Conservation (phyloP, 1,284 basidiomycete genomes). For the Ceratobasidium sp. region DNA sequence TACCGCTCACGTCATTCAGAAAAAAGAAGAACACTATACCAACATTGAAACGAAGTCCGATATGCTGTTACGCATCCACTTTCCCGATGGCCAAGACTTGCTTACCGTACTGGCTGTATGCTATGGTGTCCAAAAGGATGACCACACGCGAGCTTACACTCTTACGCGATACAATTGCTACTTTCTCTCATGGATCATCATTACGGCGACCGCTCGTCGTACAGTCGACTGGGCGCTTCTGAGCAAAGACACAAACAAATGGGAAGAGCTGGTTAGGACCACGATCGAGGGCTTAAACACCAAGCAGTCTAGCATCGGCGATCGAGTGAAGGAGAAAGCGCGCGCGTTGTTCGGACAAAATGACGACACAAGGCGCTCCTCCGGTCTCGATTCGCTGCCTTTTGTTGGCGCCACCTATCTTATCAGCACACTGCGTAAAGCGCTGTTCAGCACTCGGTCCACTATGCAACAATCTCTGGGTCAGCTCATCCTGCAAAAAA, state of each 20-base stretch:
- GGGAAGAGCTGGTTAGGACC: constrained; percentile 22
- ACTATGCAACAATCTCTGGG: constrained; percentile 12
- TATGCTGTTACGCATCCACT: constrained; percentile 12
- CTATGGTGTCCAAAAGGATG: constrained; percentile 26
- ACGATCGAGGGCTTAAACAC: constrained; percentile 16
- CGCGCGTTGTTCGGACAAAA: neutral
- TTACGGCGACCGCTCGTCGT: constrained; percentile 6
- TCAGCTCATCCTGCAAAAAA: constrained; percentile 25
- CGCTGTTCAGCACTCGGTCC: constrained; percentile 27
- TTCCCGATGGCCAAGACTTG: constrained; percentile 16
- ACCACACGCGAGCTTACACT: constrained; percentile 21
- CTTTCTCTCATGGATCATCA: constrained; percentile 38
- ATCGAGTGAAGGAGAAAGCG: neutral
- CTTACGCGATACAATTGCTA: constrained; percentile 40
- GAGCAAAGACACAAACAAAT: neutral
- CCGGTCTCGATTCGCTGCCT: neutral
- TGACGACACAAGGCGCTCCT: neutral
- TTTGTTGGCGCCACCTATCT: constrained; percentile 28
- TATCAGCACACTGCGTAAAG: constrained; percentile 7
- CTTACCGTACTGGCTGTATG: constrained; percentile 17
- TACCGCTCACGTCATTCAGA: constrained; percentile 34
- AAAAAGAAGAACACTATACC: neutral
- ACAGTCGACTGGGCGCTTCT: constrained; percentile 40
- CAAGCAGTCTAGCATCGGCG: neutral
- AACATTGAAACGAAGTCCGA: neutral